A percentile compares a stretch with the other conserved stretches of the same genome.
Conservation (phyloP, 371 early-diverging fungal species). For the Zychaea mexicana region DNA sequence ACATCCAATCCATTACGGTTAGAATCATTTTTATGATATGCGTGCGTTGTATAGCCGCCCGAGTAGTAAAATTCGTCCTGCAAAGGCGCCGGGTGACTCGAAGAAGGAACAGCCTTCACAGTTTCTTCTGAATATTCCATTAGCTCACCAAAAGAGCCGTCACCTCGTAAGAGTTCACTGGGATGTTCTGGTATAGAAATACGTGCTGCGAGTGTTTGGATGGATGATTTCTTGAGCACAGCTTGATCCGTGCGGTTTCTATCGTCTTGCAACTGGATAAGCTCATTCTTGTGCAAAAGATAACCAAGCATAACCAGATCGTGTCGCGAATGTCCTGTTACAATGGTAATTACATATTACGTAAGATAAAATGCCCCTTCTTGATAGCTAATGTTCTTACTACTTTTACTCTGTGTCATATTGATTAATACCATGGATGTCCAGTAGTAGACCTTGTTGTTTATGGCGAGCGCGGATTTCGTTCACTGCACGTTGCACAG, state of each 20-base stretch:
- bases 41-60: conserved; percentile 14
- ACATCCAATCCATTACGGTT: background rate
- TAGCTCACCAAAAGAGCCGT: conserved; percentile 7
- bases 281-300: conserved; percentile 6
- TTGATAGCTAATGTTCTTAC: no score
- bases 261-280: background rate
- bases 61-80: conserved; percentile 5
- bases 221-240: conserved; percentile 3
- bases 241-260: background rate
- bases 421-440: conserved; percentile 18
- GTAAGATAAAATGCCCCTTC: no score
- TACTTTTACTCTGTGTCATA: no score
- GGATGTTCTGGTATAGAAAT: background rate
- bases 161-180: conserved; percentile 9
- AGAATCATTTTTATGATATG: background rate
- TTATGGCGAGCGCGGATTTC: background rate
- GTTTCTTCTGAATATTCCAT: background rate
- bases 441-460: conserved; percentile 9
- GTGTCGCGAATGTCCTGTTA: background rate
- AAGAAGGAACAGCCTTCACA: conserved; percentile 7
- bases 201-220: background rate
- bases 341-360: no score
- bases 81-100: background rate
- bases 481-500: conserved; percentile 1
- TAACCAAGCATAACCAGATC: conserved; percentile 14